Evolutionary conservation across 2,329 filamentous ascomycete species (phyloP), one percentile per base, ranked within the genome.

Genomic region (Cercospora nicotianae): DNA sequence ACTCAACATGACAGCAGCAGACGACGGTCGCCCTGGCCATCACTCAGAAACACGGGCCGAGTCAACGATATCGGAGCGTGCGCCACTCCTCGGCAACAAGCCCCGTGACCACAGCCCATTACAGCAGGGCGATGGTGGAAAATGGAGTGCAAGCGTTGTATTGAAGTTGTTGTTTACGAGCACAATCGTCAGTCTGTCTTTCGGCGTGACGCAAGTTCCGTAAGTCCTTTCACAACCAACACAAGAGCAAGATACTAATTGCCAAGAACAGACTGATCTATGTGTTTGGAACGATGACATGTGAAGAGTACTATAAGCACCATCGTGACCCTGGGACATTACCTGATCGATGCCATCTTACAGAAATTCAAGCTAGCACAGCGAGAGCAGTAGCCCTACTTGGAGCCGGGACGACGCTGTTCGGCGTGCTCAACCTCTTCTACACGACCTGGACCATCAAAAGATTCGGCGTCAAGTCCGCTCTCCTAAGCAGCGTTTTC

Each of bases 251-350:
- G 3, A 20, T 23, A 33, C 30, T 28, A n/a, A 58, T 20, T 60
- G 26, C 20, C 33, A 60, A 39, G 10, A 53, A 51, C 69, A 72
- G 70, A 51, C 76, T 85, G 5, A 77, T 90, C 57, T 90, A 90
- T 77, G 87, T 89, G 26, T 91, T 92, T 72, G 87, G 88, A 66
- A 76, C 90, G 1, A 91, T 92, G 89, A 88, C 87, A 60, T 92
- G 90, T 78, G 87, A 92, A 64, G 84, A 86, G 62, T 92, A 88
- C 76, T 92, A 91, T 78, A 80, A 83, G 39, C 80, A 81, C 2
- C 86, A 91, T 73, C 82, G 85, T 12, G 82, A 84, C 0, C 86
- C 80, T 60, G 73, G 77, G 3, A 81, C 81, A 3, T 31, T 69
- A 16, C 63, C 62, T 26, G 85, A 89, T 67, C 82, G 86, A 16